Percentiles rank a stretch among this genome's conserved stretches.
Evolutionary conservation across 768 basidiomycete species (phyloP).

Genomic region (Rhodosporidiobolus odoratus): DNA sequence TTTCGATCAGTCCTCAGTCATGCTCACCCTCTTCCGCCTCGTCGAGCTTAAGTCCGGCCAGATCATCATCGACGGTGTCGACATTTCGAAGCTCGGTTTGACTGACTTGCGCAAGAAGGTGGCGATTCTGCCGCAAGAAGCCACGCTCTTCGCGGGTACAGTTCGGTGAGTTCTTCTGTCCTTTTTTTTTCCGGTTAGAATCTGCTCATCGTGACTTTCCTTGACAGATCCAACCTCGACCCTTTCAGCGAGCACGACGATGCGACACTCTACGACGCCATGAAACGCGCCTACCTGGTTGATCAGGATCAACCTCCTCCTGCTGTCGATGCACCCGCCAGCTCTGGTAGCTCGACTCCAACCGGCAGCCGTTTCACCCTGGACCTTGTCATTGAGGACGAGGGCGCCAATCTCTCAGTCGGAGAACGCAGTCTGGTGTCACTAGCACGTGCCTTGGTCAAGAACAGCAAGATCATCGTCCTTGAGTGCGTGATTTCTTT

Average conservation of each 20-base stretch:
- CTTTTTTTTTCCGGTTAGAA: not conserved
- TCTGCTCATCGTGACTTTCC: conserved; percentile 46
- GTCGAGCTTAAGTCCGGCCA: conserved; percentile 71
- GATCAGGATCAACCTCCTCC: conserved; percentile 50
- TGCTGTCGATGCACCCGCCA: not conserved
- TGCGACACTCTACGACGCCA: conserved; percentile 75
- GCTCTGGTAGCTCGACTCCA: conserved; percentile 44
- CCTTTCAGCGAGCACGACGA: conserved; percentile 80
- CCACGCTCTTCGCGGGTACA: conserved; percentile 63
- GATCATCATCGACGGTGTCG: conserved; percentile 74
- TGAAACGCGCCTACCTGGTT: conserved; percentile 76
- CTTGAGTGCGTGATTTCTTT: conserved; percentile 66
- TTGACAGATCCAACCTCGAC: conserved; percentile 67
- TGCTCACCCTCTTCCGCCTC: conserved; percentile 77
- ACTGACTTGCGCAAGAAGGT: conserved; percentile 44
- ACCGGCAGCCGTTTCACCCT: conserved; percentile 61
- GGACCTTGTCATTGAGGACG: conserved; percentile 77
- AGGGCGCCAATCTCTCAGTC: conserved; percentile 54
- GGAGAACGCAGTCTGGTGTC: conserved; percentile 73
- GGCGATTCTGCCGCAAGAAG: conserved; percentile 44
- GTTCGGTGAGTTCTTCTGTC: conserved; percentile 1
- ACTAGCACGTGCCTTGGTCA: conserved; percentile 80
- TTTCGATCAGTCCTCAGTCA: conserved; percentile 70
- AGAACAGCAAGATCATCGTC: conserved; percentile 74
- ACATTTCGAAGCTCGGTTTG: conserved; percentile 74